These are phyloP conservation scores for Pichia deserticola DNA, from an alignment of 805 yeast genomes.

Conservation along the genomic window DNA sequence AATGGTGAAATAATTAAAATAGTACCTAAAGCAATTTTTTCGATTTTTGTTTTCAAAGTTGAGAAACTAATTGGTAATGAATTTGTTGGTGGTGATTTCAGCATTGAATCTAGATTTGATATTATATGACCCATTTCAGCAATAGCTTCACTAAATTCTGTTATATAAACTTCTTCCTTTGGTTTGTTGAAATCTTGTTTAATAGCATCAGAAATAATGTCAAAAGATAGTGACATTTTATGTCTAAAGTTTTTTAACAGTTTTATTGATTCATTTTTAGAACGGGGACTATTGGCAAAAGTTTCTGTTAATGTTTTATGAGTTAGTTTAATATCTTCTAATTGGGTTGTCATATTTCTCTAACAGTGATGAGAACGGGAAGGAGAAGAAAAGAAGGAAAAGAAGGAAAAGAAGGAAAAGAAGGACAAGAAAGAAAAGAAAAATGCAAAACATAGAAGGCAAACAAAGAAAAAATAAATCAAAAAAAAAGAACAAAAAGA, in stretches of 20 bases:
- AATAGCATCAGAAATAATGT: conserved; percentile 50
- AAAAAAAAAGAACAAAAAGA: too few species aligned
- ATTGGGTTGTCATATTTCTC: background rate
- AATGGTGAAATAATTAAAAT: conserved; percentile 72
- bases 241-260: background rate
- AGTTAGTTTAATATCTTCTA: background rate
- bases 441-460: too few species aligned
- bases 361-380: too few species aligned
- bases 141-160: conserved; percentile 47
- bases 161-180: conserved; percentile 48
- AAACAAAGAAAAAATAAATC: too few species aligned
- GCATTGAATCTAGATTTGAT: conserved; percentile 52
- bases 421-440: too few species aligned
- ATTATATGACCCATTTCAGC: conserved; percentile 56
- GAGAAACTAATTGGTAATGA: conserved; percentile 30
- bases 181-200: conserved; percentile 61
- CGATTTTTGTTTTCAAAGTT: conserved; percentile 23
- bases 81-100: conserved; percentile 39
- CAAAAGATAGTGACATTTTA: conserved; percentile 15
- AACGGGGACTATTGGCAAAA: conserved; percentile 1
- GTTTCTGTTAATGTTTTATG: background rate
- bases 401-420: too few species aligned
- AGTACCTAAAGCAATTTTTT: conserved; percentile 49
- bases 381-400: too few species aligned
- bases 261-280: conserved; percentile 1